phyloP scores from a whole-genome alignment of 31 red algal genomes.

The Asparagopsis taxiformis region DNA sequence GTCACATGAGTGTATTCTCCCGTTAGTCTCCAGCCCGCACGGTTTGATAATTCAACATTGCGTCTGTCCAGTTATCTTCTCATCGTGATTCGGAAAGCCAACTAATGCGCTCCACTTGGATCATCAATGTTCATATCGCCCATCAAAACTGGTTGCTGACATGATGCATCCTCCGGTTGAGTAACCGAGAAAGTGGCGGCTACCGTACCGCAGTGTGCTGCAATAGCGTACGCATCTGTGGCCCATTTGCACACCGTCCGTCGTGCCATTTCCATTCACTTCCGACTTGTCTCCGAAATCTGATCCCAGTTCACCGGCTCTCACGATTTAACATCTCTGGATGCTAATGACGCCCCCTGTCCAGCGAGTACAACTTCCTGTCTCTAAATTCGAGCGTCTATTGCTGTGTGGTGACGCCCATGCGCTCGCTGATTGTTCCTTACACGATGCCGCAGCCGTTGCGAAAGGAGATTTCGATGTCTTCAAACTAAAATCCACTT shows the following conservation, averaged over 20 bases:
- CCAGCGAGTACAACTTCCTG: too few relatives aligned
- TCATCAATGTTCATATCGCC: background rate
- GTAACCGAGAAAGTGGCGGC: background rate
- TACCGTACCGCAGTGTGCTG: background rate
- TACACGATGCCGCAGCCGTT: constrained; percentile 39
- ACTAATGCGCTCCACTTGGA: background rate
- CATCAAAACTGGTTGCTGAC: background rate
- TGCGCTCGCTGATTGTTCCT: constrained; percentile 3
- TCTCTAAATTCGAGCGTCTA: constrained; percentile 41
- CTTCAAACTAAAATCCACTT: background rate
- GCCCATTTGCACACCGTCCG: too few relatives aligned
- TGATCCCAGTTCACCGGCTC: too few relatives aligned
- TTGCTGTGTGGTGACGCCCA: constrained; percentile 26
- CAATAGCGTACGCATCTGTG: too few relatives aligned
- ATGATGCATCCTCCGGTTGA: background rate
- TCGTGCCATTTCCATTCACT: too few relatives aligned
- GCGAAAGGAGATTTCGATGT: constrained; percentile 31
- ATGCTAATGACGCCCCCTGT: too few relatives aligned
- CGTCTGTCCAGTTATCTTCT: background rate
- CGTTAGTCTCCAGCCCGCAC: too few relatives aligned
- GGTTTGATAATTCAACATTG: background rate
- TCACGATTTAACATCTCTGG: too few relatives aligned
- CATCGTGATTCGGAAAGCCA: background rate
- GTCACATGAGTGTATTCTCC: too few relatives aligned
- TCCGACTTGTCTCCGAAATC: too few relatives aligned